phyloP scores from a whole-genome alignment of 495 filamentous ascomycete genomes.

The Neurospora tetrasperma region DNA sequence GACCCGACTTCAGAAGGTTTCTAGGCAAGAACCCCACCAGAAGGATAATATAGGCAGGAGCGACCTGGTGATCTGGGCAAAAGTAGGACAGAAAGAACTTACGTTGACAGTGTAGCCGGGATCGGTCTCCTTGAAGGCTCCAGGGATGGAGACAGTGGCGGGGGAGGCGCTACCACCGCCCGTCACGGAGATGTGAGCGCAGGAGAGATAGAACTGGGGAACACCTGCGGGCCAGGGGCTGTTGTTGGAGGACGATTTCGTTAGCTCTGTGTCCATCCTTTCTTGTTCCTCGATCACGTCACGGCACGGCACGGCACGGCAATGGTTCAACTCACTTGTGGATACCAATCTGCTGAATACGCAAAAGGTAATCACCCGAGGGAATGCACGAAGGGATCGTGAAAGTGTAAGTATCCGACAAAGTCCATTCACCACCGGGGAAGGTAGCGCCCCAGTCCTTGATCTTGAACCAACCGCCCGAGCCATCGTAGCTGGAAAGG shows the following conservation, averaged over 20 bases:
- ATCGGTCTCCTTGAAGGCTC: conserved; percentile 44
- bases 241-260: neutral
- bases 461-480: conserved; percentile 47
- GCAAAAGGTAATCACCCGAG: conserved; percentile 50
- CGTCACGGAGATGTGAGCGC: conserved; percentile 49
- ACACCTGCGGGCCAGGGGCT: conserved; percentile 32
- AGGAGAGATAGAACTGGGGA: conserved; percentile 47
- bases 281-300: neutral
- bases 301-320: neutral
- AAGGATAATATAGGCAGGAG: too few relatives aligned
- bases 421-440: conserved; percentile 24
- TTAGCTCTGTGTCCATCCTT: too few relatives aligned
- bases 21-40: too few relatives aligned
- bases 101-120: conserved; percentile 44
- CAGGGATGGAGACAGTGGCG: conserved; percentile 43
- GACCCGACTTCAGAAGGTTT: too few relatives aligned
- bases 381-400: conserved; percentile 46
- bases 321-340: conserved; percentile 32
- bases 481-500: conserved; percentile 37
- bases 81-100: neutral
- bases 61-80: neutral
- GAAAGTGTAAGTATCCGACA: conserved; percentile 35
- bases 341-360: conserved; percentile 51
- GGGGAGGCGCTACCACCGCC: conserved; percentile 42
- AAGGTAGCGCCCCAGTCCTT: conserved; percentile 38